A percentile compares a stretch with the other conserved stretches of the same genome.
Evolutionary conservation across 768 basidiomycete genomes (phyloP).

Genomic region (Amanita subjunquillea): DNA sequence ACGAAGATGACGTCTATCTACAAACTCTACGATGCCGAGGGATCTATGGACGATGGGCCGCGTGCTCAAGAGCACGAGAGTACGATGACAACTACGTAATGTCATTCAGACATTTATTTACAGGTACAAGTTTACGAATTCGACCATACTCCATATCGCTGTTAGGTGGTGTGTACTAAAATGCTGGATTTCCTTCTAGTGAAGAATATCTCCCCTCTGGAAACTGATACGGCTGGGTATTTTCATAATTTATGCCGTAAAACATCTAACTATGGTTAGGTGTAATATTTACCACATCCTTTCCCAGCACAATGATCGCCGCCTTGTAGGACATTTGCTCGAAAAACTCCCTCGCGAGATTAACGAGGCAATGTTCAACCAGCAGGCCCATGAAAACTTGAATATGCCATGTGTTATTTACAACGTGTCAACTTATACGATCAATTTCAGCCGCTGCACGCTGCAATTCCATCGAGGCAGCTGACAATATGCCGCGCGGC

Average conservation of each 20-base stretch:
- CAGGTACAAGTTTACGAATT: conserved; percentile 36
- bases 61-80: no score
- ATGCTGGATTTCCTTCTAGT: conserved; percentile 42
- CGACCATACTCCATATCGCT: conserved; percentile 36
- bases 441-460: conserved; percentile 35
- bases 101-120: background rate
- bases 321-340: conserved; percentile 32
- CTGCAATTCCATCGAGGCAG: conserved; percentile 22
- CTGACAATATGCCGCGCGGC: conserved; percentile 15
- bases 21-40: conserved; percentile 46
- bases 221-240: conserved; percentile 37
- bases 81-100: no score
- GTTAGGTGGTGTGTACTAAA: conserved; percentile 18
- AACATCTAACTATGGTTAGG: conserved; percentile 16
- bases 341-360: conserved; percentile 38
- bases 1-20: conserved; percentile 41
- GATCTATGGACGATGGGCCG: conserved; percentile 44
- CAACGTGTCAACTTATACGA: background rate
- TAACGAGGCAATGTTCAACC: no score
- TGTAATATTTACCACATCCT: conserved; percentile 50
- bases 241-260: background rate
- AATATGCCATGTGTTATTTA: background rate
- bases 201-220: conserved; percentile 32
- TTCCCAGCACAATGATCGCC: conserved; percentile 16
- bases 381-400: conserved; percentile 16